Evolutionary conservation across 495 filamentous ascomycete genomes (phyloP).

Genomic region (Choiromyces venosus): DNA sequence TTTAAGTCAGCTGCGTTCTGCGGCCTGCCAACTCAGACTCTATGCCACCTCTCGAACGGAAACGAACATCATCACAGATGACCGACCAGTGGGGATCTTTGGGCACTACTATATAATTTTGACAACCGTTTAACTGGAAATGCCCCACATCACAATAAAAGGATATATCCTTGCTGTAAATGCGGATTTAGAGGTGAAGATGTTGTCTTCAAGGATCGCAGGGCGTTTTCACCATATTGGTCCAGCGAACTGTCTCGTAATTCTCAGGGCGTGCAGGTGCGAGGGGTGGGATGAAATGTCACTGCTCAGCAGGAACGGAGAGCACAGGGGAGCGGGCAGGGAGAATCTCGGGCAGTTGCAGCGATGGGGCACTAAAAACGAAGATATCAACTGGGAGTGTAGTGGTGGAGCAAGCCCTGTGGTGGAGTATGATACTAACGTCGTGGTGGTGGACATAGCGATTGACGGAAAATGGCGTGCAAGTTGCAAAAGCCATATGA

Average conservation of each 20-base stretch:
- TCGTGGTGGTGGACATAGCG: not conserved
- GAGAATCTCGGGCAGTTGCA: slow-evolving; percentile 29
- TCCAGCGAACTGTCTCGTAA: slow-evolving; percentile 24
- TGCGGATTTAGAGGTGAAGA: slow-evolving; percentile 9
- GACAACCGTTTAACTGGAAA: not conserved
- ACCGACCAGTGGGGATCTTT: slow-evolving; percentile 21
- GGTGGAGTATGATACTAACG: slow-evolving; percentile 7
- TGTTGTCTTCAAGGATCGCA: not conserved
- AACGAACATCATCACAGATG: slow-evolving; percentile 30
- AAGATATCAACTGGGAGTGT: slow-evolving; percentile 19
- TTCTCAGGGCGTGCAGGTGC: slow-evolving; percentile 16
- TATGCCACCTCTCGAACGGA: slow-evolving; percentile 34
- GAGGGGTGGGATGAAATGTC: slow-evolving; percentile 35
- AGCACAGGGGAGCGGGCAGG: slow-evolving; percentile 29
- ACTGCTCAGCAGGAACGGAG: slow-evolving; percentile 16
- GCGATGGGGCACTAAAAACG: slow-evolving; percentile 26
- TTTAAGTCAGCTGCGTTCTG: slow-evolving; percentile 38
- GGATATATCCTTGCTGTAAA: not conserved
- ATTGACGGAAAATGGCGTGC: slow-evolving; percentile 9
- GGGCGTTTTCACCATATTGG: not conserved
- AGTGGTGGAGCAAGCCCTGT: slow-evolving; percentile 4
- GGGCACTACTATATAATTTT: not conserved
- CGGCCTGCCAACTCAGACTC: slow-evolving; percentile 33
- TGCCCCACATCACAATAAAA: not conserved
- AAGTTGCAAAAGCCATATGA: not conserved